These are phyloP conservation scores for Neostapfia colusana DNA, from an alignment of 176 grass and related monocot species.

Conservation along the genomic window DNA sequence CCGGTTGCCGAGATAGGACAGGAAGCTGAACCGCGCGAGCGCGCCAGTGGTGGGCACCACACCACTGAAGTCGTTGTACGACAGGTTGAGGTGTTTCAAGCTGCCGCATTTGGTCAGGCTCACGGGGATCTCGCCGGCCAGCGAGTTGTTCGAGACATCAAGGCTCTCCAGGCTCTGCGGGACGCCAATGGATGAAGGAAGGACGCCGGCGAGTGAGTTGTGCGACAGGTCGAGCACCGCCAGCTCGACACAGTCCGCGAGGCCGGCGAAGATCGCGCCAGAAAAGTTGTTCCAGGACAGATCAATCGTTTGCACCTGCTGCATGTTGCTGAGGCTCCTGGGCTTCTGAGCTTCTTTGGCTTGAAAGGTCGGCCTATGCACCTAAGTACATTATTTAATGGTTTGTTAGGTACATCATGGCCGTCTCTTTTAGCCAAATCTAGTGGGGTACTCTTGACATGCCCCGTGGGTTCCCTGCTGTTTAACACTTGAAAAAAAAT, in stretches of 20 bases:
- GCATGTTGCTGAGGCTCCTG: constrained; percentile 49
- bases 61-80: constrained; percentile 73
- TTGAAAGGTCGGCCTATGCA: constrained; percentile 38
- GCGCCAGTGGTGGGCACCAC: constrained; percentile 47
- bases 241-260: constrained; percentile 46
- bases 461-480: not conserved
- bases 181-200: constrained; percentile 36
- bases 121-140: constrained; percentile 61
- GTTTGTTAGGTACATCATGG: constrained; percentile 29
- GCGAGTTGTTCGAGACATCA: constrained; percentile 66
- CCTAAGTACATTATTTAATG: constrained; percentile 29
- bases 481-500: not conserved
- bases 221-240: constrained; percentile 61
- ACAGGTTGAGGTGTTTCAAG: constrained; percentile 68
- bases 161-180: constrained; percentile 53
- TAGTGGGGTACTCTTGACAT: constrained; percentile 42
- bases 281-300: constrained; percentile 75
- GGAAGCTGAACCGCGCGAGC: constrained; percentile 48
- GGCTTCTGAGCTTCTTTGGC: constrained; percentile 39
- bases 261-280: constrained; percentile 34
- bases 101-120: constrained; percentile 51
- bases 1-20: constrained; percentile 68
- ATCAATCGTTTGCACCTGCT: constrained; percentile 51
- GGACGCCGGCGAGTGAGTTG: constrained; percentile 55
- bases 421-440: constrained; percentile 45